Conservation (phyloP, 768 basidiomycete genomes). For the Cystofilobasidium ferigula region DNA sequence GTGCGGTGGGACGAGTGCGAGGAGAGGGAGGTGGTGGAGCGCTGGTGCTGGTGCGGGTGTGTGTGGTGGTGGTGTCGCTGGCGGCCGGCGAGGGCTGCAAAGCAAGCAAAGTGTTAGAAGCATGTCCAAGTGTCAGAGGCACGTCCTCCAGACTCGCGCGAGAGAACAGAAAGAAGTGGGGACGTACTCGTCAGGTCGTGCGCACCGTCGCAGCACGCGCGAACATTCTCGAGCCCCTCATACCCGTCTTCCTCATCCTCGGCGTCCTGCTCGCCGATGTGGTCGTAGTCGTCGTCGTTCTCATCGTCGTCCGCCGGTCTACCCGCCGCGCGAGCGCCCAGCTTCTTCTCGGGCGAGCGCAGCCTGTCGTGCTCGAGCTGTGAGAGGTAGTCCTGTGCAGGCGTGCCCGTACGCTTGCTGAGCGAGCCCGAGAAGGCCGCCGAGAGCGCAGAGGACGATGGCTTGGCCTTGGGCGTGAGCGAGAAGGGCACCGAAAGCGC, state of each 20-base stretch:
- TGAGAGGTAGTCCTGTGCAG: slow-evolving; percentile 79
- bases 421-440: slow-evolving; percentile 60
- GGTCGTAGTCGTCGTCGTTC: slow-evolving; percentile 57
- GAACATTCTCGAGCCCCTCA: slow-evolving; percentile 41
- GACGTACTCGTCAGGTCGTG: slow-evolving; percentile 21
- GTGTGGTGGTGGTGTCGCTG: slow-evolving; percentile 8
- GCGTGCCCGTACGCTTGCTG: slow-evolving; percentile 77
- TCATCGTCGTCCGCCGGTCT: slow-evolving; percentile 44
- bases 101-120: too few species aligned
- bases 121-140: not conserved
- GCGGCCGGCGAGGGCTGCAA: slow-evolving; percentile 6
- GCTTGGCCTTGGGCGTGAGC: slow-evolving; percentile 49
- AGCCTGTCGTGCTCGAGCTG: slow-evolving; percentile 42
- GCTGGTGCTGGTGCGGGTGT: not conserved
- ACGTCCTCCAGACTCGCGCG: not conserved
- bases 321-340: slow-evolving; percentile 29
- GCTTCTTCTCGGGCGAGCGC: slow-evolving; percentile 27
- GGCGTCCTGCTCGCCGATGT: slow-evolving; percentile 54
- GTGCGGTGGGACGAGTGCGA: slow-evolving; percentile 6
- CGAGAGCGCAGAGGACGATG: slow-evolving; percentile 70
- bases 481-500: slow-evolving; percentile 54
- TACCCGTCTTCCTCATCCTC: slow-evolving; percentile 61
- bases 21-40: not conserved
- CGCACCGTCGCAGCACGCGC: slow-evolving; percentile 21
- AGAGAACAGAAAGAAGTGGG: not conserved